A percentile compares a stretch with the other conserved stretches of the same genome.
Evolutionary conservation across 2,329 filamentous ascomycete species (phyloP).

Genomic region (Colletotrichum horii): DNA sequence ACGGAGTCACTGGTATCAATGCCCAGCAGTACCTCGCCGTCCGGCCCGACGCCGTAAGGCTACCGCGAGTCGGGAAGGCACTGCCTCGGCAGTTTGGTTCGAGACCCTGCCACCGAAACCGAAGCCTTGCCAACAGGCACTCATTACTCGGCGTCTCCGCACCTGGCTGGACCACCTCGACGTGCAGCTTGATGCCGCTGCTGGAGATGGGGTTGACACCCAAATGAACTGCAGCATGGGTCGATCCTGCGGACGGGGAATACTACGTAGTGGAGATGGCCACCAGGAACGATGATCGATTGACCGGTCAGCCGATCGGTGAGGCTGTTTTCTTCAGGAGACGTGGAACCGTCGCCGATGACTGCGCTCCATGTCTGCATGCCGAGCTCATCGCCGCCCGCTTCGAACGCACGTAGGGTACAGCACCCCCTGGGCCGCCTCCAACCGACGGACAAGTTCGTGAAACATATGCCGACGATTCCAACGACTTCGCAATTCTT

Average conservation of each 20-base stretch:
- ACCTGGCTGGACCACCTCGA: neutral
- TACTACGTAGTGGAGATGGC: neutral
- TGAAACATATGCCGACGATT: neutral
- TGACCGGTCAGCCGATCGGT: neutral
- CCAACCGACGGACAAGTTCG: neutral
- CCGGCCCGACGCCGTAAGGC: neutral
- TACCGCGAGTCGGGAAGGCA: neutral
- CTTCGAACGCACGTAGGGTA: neutral
- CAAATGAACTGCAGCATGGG: conserved; percentile 7
- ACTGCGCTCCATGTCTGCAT: neutral
- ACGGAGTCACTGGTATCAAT: neutral
- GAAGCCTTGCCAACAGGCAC: neutral
- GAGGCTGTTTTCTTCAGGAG: neutral
- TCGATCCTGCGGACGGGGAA: neutral
- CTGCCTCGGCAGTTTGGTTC: neutral
- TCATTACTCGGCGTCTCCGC: neutral
- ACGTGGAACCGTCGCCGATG: neutral
- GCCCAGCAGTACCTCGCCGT: neutral
- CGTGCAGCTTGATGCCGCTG: neutral
- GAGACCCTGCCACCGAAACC: neutral
- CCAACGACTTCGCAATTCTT: neutral
- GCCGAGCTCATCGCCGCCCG: neutral
- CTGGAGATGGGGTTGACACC: neutral
- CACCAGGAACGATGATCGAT: neutral
- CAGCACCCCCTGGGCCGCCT: neutral